Evolutionary conservation across 192 early-diverging fungal genomes (phyloP).

Genomic region (Anaeromyces robustus): DNA sequence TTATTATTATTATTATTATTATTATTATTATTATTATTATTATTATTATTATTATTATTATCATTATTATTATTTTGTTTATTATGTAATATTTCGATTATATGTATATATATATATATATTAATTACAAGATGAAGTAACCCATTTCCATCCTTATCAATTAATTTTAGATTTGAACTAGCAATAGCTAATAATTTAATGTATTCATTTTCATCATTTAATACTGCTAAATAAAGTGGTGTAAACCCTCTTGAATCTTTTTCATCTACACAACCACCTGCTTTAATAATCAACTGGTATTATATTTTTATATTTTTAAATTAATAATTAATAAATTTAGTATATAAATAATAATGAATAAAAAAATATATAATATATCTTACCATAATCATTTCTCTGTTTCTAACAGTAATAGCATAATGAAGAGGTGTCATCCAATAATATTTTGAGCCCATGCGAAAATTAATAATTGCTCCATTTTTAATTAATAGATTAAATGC

Average conservation of each 20-base stretch:
- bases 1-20: too few relatives aligned
- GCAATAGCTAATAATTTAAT: neutral
- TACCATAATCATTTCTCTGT: neutral
- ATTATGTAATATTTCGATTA: too few relatives aligned
- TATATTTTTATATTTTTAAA: too few relatives aligned
- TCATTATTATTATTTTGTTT: too few relatives aligned
- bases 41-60: too few relatives aligned
- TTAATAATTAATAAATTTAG: too few relatives aligned
- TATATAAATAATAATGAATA: too few relatives aligned
- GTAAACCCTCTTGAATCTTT: neutral
- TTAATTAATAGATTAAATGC: neutral
- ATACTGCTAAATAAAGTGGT: neutral
- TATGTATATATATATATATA: too few relatives aligned
- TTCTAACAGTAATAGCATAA: neutral
- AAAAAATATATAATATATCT: too few relatives aligned
- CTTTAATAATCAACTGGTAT: neutral
- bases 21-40: too few relatives aligned
- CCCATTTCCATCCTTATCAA: neutral
- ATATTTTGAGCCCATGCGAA: neutral
- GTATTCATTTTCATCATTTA: neutral
- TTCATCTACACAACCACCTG: neutral
- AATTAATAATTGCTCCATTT: neutral
- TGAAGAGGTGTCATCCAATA: neutral
- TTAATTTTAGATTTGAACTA: neutral
- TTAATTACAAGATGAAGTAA: neutral